A percentile compares a stretch with the other conserved stretches of the same genome.
Evolutionary conservation across 1,284 basidiomycete species (phyloP).

Genomic region (Sporisorium sorghi): DNA sequence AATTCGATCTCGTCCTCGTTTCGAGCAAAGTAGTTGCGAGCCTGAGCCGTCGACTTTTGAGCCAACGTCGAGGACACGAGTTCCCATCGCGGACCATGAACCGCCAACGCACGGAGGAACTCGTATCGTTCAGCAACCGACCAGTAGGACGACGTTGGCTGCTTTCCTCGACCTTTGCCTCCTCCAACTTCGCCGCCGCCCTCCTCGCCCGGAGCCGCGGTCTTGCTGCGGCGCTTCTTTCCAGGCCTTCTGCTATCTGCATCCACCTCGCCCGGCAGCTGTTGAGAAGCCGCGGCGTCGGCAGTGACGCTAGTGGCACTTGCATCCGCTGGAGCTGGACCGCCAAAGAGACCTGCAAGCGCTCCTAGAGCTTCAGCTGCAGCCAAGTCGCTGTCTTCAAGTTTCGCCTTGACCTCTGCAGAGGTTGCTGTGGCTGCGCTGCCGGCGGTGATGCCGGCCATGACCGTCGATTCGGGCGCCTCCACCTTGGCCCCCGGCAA

Average conservation of each 20-base stretch:
- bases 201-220: conserved; percentile 27
- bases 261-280: conserved; percentile 1
- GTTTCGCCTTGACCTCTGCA: conserved; percentile 16
- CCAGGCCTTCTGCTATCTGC: conserved; percentile 30
- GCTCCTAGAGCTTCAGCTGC: conserved; percentile 70
- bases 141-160: conserved; percentile 72
- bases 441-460: neutral
- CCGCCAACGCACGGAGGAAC: conserved; percentile 77
- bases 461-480: neutral
- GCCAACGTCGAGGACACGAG: conserved; percentile 80
- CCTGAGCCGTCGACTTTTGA: conserved; percentile 83
- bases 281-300: conserved; percentile 7
- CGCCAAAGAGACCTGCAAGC: conserved; percentile 58
- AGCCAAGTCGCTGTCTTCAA: conserved; percentile 68
- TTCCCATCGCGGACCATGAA: conserved; percentile 81
- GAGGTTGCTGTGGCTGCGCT: conserved; percentile 1
- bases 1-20: conserved; percentile 64
- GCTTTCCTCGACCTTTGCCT: conserved; percentile 48
- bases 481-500: conserved; percentile 8
- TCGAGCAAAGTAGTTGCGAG: conserved; percentile 75
- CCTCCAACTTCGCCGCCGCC: conserved; percentile 21
- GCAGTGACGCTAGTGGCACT: neutral
- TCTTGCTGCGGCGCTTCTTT: conserved; percentile 48
- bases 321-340: conserved; percentile 15
- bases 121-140: conserved; percentile 72